Base-by-base conservation (phyloP, 352 stramenopile genomes). In the Peronospora destructor region DNA sequence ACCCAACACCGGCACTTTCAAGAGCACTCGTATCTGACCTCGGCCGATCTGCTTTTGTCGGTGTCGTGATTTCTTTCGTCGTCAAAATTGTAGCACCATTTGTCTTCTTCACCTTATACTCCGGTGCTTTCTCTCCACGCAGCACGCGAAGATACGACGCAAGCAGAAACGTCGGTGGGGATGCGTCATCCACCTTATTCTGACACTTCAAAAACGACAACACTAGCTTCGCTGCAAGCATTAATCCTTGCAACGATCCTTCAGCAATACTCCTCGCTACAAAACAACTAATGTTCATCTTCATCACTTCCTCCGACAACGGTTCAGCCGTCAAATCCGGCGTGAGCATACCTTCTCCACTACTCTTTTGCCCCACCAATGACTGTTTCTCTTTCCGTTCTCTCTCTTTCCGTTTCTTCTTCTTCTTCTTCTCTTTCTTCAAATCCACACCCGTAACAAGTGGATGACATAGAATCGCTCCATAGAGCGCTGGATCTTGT, bases 361-460 rank as follows among this genome's bases (percentile, higher is more conserved):
- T 52, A 10, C 60, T 53, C 9, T 51, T 53, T 30, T 69, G 64
- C 23, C 23, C 23, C 2, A 64, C 64, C n/a, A 71, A 66, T 9
- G 71, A 47, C 23, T 56, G 58, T 33, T 85, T 88, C 11, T 89
- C 76, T 53, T 88, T 90, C 37, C 72, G 71, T n/a, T 88, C 74
- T 23, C 80, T 58, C 14, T 91, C 84, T 60, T 92, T 90, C 14
- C 81, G 66, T 49, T 85, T 88, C 64, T 91, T 91, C 45, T 90
- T 88, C 57, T 88, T 86, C 29, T 81, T 74, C 54, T 88, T 87
- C 50, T 93, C 79, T 36, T 80, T 85, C 57, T 79, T 87, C 2
- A 71, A 67, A 25, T 90, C 83, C 36, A 84, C 64, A 4, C 82
- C 85, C 12, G 81, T 84, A 12, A 95, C 51, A 25, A 95, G 68